Conservation (phyloP, 2,329 filamentous ascomycete genomes). For the Fusarium aywerte region DNA sequence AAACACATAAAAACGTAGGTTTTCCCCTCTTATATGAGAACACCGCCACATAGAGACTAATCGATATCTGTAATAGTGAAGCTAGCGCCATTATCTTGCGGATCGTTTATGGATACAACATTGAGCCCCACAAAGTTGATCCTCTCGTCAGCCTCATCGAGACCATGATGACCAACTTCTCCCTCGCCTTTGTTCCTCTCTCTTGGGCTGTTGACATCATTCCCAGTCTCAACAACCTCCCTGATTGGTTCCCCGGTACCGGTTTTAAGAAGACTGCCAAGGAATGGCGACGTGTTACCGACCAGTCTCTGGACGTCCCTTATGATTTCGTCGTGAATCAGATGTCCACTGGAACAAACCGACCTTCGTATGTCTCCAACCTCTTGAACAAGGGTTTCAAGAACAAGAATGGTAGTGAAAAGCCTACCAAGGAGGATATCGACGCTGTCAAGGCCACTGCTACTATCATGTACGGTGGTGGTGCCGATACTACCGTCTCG, state of each 20-base stretch:
- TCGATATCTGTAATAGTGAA: slow-evolving; percentile 31
- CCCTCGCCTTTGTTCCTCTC: slow-evolving; percentile 45
- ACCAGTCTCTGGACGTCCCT: slow-evolving; percentile 40
- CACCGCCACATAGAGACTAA: not conserved
- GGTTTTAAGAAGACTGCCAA: slow-evolving; percentile 47
- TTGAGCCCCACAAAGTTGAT: slow-evolving; percentile 47
- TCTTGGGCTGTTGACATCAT: slow-evolving; percentile 51
- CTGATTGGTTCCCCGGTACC: slow-evolving; percentile 46
- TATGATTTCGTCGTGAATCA: slow-evolving; percentile 48
- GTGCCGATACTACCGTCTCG: slow-evolving; percentile 47
- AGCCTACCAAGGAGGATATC: slow-evolving; percentile 33
- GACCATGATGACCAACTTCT: slow-evolving; percentile 46
- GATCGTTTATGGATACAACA: slow-evolving; percentile 49
- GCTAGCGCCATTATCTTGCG: slow-evolving; percentile 45
- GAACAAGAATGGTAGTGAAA: slow-evolving; percentile 1
- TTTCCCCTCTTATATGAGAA: not conserved
- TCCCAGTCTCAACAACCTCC: slow-evolving; percentile 47
- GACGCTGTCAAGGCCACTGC: slow-evolving; percentile 43
- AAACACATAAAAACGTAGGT: slow-evolving; percentile 47
- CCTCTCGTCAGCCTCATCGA: slow-evolving; percentile 48
- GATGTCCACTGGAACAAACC: slow-evolving; percentile 34
- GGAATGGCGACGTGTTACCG: slow-evolving; percentile 40
- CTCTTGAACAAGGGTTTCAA: slow-evolving; percentile 37
- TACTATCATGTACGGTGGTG: slow-evolving; percentile 46
- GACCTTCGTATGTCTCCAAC: slow-evolving; percentile 45